Base-by-base conservation (phyloP, 176 grass and related monocot species). In the Musa schizocarpa region DNA sequence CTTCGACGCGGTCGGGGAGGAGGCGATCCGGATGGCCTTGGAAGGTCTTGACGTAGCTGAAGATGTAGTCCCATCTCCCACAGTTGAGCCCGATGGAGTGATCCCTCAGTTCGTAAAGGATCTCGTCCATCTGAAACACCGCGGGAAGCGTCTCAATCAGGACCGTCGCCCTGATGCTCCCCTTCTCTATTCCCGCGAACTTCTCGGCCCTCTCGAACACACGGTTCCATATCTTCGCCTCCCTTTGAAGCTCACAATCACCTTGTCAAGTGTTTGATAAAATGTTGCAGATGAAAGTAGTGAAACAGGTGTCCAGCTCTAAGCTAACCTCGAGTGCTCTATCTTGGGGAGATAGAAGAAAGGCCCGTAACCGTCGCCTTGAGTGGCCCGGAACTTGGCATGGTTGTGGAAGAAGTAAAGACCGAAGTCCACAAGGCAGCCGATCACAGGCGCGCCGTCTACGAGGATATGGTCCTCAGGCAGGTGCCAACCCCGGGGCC, bases 301-400 rank as follows among this genome's bases (percentile, higher is more conserved):
- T 14, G 7, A 17, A 24, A 23, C 8, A 16, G 6, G 13, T 19
- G 19, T 19, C 7, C 0, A 58, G 52, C 4, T 19, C 4, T 5
- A 43, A 43, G n/a, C 25, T 72, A 69, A 92, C 93, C 89, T 91
- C 2, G 90, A 98, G 75, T 98, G 83, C 68, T 98, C 94, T 86
- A 98, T 87, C 82, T 98, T 98, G n/a, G 94, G 94, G 34, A 93
- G 88, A 79, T 98, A 93, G 88, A 98, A 98, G 80, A 91, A 98
- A 21, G 93, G 94, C 0, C 94, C 94, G 56, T 83, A 83, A 19
- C 88, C 88, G 23, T 9, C 82, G 23, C 94, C 90, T 74, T 97
- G 94, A 11, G 79, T 80, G 14, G 86, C 80, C 61, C 81, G 77
- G 80, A 90, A 93, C 24, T 59, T 75, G 16, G 77, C 78, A 48